Base-by-base conservation (phyloP, 2,329 filamentous ascomycete genomes). In the Diplocarpon mali region DNA sequence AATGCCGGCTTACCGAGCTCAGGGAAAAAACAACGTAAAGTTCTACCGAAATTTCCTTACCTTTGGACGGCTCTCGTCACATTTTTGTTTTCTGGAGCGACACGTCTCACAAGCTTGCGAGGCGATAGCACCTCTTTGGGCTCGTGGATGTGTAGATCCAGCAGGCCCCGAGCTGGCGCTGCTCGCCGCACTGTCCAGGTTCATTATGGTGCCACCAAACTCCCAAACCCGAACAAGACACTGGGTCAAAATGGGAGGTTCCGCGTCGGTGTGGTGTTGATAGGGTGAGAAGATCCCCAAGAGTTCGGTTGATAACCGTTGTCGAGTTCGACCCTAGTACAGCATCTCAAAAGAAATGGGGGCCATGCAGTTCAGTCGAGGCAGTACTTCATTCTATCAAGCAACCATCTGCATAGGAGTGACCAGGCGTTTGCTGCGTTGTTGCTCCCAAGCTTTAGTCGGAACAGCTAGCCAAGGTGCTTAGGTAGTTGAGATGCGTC, bases 81-180 rank as follows among this genome's bases (percentile, higher is more conserved):
- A 82, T 65, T 72, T 76, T 53, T 78, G 76, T 61, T 81, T 82
- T 52, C 77, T 73, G 40, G 60, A 63, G 39, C 75, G 69, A 59
- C 75, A 79, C 27, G 69, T 76, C 54, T 78, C 73, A 62, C 75
- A 79, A 15, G 75, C 75, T 65, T 72, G 70, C 8, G 68, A 67
- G 36, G 71, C 71, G 41, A 74, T 72, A 11, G 67, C 65, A 9
- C 68, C 69, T 43, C 69, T 34, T 11, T 40, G 31, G 16, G 38
- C 60, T 47, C 70, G 67, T 13, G 62, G 60, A n/a, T 24, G n/a
- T 32, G 49, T 38, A 20, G 49, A 32, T 39, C 51, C 49, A 10
- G 36, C 38, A 31, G 32, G 37, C 20, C 42, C 43, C 24, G 43
- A 39, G 34, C 43, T 40, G 39, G 56, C 54, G 41, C 51, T 53